Conservation (phyloP, 2,329 filamentous ascomycete genomes). For the Alternaria tenuissima region DNA sequence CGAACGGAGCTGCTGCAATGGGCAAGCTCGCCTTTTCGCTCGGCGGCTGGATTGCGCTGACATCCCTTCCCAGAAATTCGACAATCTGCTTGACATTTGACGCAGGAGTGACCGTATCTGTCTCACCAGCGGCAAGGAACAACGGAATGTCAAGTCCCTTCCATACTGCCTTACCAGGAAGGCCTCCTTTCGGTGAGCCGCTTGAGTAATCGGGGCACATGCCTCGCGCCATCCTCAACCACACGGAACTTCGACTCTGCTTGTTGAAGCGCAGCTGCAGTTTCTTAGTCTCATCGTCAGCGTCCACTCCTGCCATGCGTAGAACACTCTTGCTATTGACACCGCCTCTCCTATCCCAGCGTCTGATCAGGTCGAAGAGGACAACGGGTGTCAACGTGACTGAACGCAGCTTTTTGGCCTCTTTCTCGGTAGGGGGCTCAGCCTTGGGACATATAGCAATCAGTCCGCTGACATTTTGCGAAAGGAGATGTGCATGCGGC, state of each 20-base stretch:
- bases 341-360: constrained; percentile 82
- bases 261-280: constrained; percentile 79
- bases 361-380: constrained; percentile 78
- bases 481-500: constrained; percentile 61
- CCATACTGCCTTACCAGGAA: constrained; percentile 78
- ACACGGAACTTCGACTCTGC: constrained; percentile 83
- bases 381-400: constrained; percentile 74
- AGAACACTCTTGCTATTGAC: constrained; percentile 77
- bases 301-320: constrained; percentile 75
- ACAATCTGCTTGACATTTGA: constrained; percentile 74
- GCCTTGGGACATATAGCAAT: constrained; percentile 83
- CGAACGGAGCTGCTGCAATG: constrained; percentile 61
- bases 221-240: constrained; percentile 81
- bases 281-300: constrained; percentile 70
- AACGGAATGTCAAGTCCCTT: constrained; percentile 74
- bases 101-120: constrained; percentile 78
- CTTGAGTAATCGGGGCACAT: constrained; percentile 68
- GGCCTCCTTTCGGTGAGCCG: constrained; percentile 65
- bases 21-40: constrained; percentile 52
- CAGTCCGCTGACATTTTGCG: constrained; percentile 74
- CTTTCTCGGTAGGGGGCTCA: constrained; percentile 65
- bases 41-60: constrained; percentile 44
- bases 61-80: constrained; percentile 49
- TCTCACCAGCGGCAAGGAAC: constrained; percentile 78
- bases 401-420: constrained; percentile 61